Evolutionary conservation across 257 asterid species (phyloP).

Genomic region (Primulina tabacum): DNA sequence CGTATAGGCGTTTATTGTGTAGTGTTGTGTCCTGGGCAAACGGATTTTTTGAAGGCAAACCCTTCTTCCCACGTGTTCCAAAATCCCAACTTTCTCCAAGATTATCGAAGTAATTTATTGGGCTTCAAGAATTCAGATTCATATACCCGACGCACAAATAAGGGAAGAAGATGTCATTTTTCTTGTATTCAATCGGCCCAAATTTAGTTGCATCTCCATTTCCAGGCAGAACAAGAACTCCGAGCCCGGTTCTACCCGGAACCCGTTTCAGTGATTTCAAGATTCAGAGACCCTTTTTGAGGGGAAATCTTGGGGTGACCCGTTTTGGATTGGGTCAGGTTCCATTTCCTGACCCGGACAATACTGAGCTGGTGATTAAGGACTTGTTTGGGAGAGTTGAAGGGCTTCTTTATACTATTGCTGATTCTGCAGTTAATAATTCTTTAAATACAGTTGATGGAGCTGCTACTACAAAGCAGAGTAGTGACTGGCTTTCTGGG

Average conservation of each 20-base stretch:
- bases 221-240: slow-evolving; percentile 40
- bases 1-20: neutral
- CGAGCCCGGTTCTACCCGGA: slow-evolving; percentile 38
- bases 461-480: slow-evolving; percentile 51
- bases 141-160: neutral
- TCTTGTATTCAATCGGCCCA: slow-evolving; percentile 44
- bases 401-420: slow-evolving; percentile 73
- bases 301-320: slow-evolving; percentile 55
- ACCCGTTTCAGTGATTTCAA: slow-evolving; percentile 41
- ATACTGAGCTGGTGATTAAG: slow-evolving; percentile 47
- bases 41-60: neutral
- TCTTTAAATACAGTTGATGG: slow-evolving; percentile 54
- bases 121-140: neutral
- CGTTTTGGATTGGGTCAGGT: slow-evolving; percentile 79
- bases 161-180: slow-evolving; percentile 44
- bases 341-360: slow-evolving; percentile 66
- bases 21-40: neutral
- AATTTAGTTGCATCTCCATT: slow-evolving; percentile 51
- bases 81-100: neutral
- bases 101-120: neutral
- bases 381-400: slow-evolving; percentile 71
- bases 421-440: slow-evolving; percentile 78
- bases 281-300: slow-evolving; percentile 39
- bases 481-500: slow-evolving; percentile 94
- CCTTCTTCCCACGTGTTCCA: neutral